phyloP scores from a whole-genome alignment of 1,139 yeast species.

The Saccharomyces hybrid region DNA sequence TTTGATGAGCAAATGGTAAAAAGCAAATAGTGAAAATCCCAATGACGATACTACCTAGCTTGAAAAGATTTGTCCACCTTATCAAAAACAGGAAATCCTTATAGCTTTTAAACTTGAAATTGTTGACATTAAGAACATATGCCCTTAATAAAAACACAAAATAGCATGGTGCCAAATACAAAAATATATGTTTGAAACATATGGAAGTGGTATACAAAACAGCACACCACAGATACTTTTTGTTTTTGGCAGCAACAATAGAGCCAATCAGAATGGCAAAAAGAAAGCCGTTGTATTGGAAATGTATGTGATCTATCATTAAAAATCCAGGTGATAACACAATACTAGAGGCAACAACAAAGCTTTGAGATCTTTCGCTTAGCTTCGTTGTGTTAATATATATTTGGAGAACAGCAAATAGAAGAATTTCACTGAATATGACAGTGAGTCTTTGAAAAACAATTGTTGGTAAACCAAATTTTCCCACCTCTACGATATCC shows the following conservation, averaged over 20 bases:
- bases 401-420: constrained; percentile 66
- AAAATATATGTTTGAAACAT: constrained; percentile 89
- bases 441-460: constrained; percentile 79
- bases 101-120: constrained; percentile 29
- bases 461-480: constrained; percentile 69
- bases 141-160: constrained; percentile 69
- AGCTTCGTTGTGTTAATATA: constrained; percentile 47
- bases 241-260: constrained; percentile 58
- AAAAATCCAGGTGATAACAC: constrained; percentile 83
- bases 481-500: constrained; percentile 56
- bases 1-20: constrained; percentile 65
- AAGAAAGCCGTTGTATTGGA: constrained; percentile 90
- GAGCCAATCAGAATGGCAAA: constrained; percentile 75
- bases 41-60: constrained; percentile 58
- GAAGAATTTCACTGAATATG: constrained; percentile 61
- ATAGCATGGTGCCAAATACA: constrained; percentile 91
- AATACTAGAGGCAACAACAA: constrained; percentile 75
- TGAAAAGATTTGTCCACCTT: constrained; percentile 50
- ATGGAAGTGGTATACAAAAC: constrained; percentile 65
- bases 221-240: constrained; percentile 56
- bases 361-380: constrained; percentile 39
- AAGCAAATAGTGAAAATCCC: constrained; percentile 61
- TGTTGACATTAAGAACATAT: constrained; percentile 40
- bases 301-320: constrained; percentile 86
- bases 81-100: constrained; percentile 36